Evolutionary conservation across 2,329 filamentous ascomycete genomes (phyloP).

Genomic region (Colletotrichum sp.): DNA sequence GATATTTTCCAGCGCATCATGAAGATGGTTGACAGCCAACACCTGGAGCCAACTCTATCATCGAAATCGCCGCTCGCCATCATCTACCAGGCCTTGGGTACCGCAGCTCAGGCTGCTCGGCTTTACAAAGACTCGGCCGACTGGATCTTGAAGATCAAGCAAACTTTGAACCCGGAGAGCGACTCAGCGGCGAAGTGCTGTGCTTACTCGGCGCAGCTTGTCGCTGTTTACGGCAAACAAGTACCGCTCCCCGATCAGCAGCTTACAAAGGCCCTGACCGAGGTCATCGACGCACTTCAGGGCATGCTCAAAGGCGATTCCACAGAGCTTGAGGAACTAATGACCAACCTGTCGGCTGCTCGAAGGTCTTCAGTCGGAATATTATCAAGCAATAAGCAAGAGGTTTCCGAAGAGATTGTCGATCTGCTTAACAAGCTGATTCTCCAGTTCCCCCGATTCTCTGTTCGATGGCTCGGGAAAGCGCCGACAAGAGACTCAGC

Average conservation of each 20-base stretch:
- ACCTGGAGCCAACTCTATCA: constrained; percentile 36
- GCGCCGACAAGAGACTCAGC: constrained; percentile 54
- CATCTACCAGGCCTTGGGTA: constrained; percentile 59
- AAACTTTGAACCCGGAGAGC: constrained; percentile 37
- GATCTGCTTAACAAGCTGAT: constrained; percentile 60
- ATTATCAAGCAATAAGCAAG: constrained; percentile 30
- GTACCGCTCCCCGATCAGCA: constrained; percentile 35
- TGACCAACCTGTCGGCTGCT: constrained; percentile 59
- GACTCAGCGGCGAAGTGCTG: constrained; percentile 57
- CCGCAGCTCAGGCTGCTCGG: constrained; percentile 50
- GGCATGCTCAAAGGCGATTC: constrained; percentile 64
- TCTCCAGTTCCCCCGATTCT: constrained; percentile 64
- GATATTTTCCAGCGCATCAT: constrained; percentile 37
- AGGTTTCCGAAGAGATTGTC: constrained; percentile 24
- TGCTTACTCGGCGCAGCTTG: constrained; percentile 58
- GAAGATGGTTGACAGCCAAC: constrained; percentile 36
- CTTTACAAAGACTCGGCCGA: constrained; percentile 54
- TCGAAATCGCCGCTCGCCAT: constrained; percentile 49
- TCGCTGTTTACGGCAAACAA: constrained; percentile 58
- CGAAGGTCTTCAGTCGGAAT: constrained; percentile 59
- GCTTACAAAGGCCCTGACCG: constrained; percentile 47
- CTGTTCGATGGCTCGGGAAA: constrained; percentile 66
- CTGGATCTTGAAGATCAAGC: constrained; percentile 58
- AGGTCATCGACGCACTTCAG: constrained; percentile 60
- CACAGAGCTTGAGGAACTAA: constrained; percentile 64